A percentile compares a stretch with the other conserved stretches of the same genome.
Conservation (phyloP, 129 eudicot species). For the Kitagawia praeruptora region DNA sequence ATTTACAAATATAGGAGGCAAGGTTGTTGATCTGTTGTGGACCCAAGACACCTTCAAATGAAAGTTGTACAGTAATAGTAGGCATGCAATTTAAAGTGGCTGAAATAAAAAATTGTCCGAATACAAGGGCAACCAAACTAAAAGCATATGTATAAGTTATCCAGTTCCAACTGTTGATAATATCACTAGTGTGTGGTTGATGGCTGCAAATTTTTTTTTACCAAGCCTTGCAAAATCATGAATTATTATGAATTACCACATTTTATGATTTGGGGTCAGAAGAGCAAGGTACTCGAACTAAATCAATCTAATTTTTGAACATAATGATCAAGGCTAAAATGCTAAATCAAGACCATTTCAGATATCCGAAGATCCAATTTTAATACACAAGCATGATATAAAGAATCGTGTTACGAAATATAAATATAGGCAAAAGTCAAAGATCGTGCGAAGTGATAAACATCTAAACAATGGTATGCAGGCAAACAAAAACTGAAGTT, state of each 20-base stretch:
- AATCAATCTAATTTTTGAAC: not conserved
- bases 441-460: not conserved
- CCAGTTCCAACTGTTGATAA: not conserved
- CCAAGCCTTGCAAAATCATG: not conserved
- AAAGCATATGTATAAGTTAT: not conserved
- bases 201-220: not conserved
- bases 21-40: not conserved
- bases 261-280: not conserved
- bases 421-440: not conserved
- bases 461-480: not conserved
- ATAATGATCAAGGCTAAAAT: not conserved
- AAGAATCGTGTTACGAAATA: not conserved
- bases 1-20: not conserved
- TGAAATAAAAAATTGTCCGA: not conserved
- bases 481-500: not conserved
- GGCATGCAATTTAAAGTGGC: not conserved
- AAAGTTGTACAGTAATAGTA: not conserved
- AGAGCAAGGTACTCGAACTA: not conserved
- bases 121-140: not conserved
- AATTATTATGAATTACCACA: not conserved
- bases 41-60: not conserved
- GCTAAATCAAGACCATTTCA: not conserved
- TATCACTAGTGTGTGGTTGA: not conserved
- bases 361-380: not conserved
- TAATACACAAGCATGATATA: not conserved